Evolutionary conservation across 768 basidiomycete genomes (phyloP).

Genomic region (Cubamyces sp.): DNA sequence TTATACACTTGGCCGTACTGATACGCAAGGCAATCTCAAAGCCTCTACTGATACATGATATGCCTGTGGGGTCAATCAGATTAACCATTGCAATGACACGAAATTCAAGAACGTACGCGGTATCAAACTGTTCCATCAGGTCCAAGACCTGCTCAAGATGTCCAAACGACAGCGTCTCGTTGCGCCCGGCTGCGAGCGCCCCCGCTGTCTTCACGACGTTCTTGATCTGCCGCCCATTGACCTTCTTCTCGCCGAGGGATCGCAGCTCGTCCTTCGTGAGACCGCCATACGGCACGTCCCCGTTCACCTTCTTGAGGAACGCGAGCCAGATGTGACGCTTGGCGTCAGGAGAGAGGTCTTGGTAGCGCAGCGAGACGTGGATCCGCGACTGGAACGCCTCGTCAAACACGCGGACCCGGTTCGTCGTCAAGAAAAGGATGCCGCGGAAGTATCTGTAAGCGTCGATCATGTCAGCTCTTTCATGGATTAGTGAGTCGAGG

Average conservation of each 20-base stretch:
- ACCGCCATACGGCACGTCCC: conserved; percentile 31
- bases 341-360: conserved; percentile 55
- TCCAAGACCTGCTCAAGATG: conserved; percentile 63
- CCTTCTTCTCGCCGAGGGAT: conserved; percentile 50
- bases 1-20: background rate
- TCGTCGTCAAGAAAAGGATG: conserved; percentile 46
- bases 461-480: background rate
- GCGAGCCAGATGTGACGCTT: conserved; percentile 66
- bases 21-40: no score
- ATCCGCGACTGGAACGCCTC: conserved; percentile 39
- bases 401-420: conserved; percentile 43
- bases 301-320: conserved; percentile 50
- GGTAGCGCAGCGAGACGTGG: conserved; percentile 56
- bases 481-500: no score
- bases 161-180: conserved; percentile 48
- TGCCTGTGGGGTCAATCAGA: background rate
- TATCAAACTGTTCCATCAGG: conserved; percentile 61
- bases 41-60: conserved; percentile 26
- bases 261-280: conserved; percentile 48
- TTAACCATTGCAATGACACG: background rate
- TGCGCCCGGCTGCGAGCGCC: conserved; percentile 54
- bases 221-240: conserved; percentile 73
- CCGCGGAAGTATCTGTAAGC: conserved; percentile 36
- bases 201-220: conserved; percentile 69
- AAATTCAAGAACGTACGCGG: conserved; percentile 23